phyloP scores from a whole-genome alignment of 106 monocot genomes.

The Allium fistulosum region DNA sequence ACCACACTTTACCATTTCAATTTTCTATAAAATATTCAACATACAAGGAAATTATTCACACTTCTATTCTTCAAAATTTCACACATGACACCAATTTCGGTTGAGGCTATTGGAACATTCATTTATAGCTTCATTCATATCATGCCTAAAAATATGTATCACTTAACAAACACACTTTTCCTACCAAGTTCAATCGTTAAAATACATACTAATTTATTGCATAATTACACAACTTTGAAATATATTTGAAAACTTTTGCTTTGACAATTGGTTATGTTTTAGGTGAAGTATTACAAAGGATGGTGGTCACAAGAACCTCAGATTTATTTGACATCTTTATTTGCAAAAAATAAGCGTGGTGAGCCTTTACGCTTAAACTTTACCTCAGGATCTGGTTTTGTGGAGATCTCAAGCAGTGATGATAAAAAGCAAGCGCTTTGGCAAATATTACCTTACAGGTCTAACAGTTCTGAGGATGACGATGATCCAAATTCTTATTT shows the following conservation, averaged over 20 bases:
- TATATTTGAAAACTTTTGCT: not conserved
- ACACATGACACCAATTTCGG: no score
- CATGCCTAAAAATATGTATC: no score
- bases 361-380: slow-evolving; percentile 49
- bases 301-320: slow-evolving; percentile 38
- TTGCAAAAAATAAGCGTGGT: slow-evolving; percentile 49
- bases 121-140: no score
- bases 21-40: no score
- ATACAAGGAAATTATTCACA: no score
- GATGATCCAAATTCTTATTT: slow-evolving; percentile 23
- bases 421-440: slow-evolving; percentile 42
- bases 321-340: slow-evolving; percentile 66
- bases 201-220: no score
- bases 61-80: no score
- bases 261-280: slow-evolving; percentile 3
- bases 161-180: no score
- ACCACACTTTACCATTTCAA: no score
- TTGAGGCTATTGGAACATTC: no score
- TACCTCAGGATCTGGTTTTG: slow-evolving; percentile 53
- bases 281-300: slow-evolving; percentile 63
- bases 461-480: slow-evolving; percentile 22
- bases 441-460: slow-evolving; percentile 33
- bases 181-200: no score
- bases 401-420: slow-evolving; percentile 58
- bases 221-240: no score